A percentile compares a stretch with the other conserved stretches of the same genome.
Conservation (phyloP, 345 rosid genomes). For the sweet orange (Citrus sinensis) region DVS_A1.0 CM039163.1:46549501-46550000, state of each 20-base stretch:
- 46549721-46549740: constrained; percentile 57
- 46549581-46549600: constrained; percentile 50
- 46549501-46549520: constrained; percentile 66
- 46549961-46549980: constrained; percentile 39
- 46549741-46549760: constrained; percentile 51
- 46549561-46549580: constrained; percentile 40
- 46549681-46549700: constrained; percentile 54
- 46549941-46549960: constrained; percentile 44
- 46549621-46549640: constrained; percentile 43
- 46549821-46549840: constrained; percentile 36
- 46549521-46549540: constrained; percentile 57
- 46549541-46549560: constrained; percentile 43
- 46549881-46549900: constrained; percentile 38
- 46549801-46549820: constrained; percentile 36
- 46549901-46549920: constrained; percentile 35
- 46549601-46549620: constrained; percentile 43
- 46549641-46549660: constrained; percentile 49
- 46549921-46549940: constrained; percentile 43
- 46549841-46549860: constrained; percentile 49
- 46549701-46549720: constrained; percentile 54
- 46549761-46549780: constrained; percentile 37
- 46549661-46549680: constrained; percentile 53
- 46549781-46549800: constrained; percentile 31
- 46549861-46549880: constrained; percentile 44
- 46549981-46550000: constrained; percentile 38